Evolutionary conservation across 495 filamentous ascomycete species (phyloP), one percentile per base, ranked within the genome.

Genomic region (Penicillium bialowiezense): DNA sequence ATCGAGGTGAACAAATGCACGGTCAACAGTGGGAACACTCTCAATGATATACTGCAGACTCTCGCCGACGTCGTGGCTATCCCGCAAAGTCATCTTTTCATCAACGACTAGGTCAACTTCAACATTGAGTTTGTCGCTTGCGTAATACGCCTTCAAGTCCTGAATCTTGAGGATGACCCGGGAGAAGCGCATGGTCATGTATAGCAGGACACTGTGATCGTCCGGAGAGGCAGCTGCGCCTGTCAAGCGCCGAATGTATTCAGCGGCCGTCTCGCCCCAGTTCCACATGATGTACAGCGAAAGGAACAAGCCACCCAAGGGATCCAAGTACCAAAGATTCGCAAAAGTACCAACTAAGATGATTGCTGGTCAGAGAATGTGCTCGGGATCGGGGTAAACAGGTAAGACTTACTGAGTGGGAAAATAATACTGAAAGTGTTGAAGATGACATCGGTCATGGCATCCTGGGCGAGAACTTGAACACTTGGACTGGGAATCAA

Each of bases 121-220:
- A 3, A 95, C 89, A 53, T 89, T 95, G 13, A 97, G 75, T 66
- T 91, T 88, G 54, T 97, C 91, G 7, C 91, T 91, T 0, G 86
- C 80, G 58, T 96, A 90, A 60, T 97, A 97, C 0, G 90, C 91
- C 47, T 92, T 83, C 14, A 96, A 63, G 18, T 89, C 86, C 59
- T 95, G 91, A 32, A 97, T 93, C 56, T 90, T 87, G 56, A 83
- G 84, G 50, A 97, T 91, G 3, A 87, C 86, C 41, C 87, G 89
- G 17, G 91, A 91, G 59, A 97, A 97, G 2, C 91, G 83, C 90
- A 97, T 96, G 1, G 90, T 91, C 50, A 95, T 77, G 69, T 97
- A 97, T 0, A 97, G 75, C 7, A 97, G 70, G 15, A 96, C 80
- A 58, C 92, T 96, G 29, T 90, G 79, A 55, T 96, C 87, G 43